phyloP scores from a whole-genome alignment of 768 basidiomycete species.

The Collybia sordida region DNA sequence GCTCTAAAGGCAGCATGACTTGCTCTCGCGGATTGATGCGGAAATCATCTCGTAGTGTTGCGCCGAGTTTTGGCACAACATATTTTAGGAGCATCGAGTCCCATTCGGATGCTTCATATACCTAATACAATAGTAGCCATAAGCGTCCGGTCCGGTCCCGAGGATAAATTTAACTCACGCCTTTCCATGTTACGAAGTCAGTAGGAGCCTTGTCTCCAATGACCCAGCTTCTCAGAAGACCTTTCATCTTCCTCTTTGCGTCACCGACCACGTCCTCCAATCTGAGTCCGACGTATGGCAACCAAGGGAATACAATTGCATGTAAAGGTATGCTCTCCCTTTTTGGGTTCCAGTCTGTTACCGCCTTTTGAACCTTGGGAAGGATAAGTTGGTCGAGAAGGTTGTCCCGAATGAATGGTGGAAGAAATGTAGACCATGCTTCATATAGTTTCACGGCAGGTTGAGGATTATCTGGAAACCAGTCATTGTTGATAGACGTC shows the following conservation, averaged over 20 bases:
- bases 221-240: slow-evolving; percentile 73
- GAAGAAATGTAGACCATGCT: slow-evolving; percentile 84
- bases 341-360: slow-evolving; percentile 80
- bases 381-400: slow-evolving; percentile 93
- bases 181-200: slow-evolving; percentile 82
- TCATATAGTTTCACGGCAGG: slow-evolving; percentile 85
- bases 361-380: slow-evolving; percentile 85
- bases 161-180: slow-evolving; percentile 44
- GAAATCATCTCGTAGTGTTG: slow-evolving; percentile 81
- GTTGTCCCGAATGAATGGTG: slow-evolving; percentile 91
- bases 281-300: slow-evolving; percentile 82
- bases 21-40: slow-evolving; percentile 89
- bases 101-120: slow-evolving; percentile 85
- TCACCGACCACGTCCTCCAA: slow-evolving; percentile 86
- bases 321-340: slow-evolving; percentile 62
- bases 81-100: slow-evolving; percentile 88
- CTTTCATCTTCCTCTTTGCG: slow-evolving; percentile 83
- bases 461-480: slow-evolving; percentile 72
- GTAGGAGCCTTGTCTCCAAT: slow-evolving; percentile 69
- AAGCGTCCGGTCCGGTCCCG: slow-evolving; percentile 4
- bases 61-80: slow-evolving; percentile 88
- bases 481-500: slow-evolving; percentile 92
- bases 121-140: slow-evolving; percentile 36
- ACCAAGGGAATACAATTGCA: slow-evolving; percentile 91
- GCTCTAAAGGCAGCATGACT: slow-evolving; percentile 77